Percentiles rank a stretch among this genome's conserved stretches.
Conservation (phyloP, 345 rosid genomes). For the Trapa incisa region DNA sequence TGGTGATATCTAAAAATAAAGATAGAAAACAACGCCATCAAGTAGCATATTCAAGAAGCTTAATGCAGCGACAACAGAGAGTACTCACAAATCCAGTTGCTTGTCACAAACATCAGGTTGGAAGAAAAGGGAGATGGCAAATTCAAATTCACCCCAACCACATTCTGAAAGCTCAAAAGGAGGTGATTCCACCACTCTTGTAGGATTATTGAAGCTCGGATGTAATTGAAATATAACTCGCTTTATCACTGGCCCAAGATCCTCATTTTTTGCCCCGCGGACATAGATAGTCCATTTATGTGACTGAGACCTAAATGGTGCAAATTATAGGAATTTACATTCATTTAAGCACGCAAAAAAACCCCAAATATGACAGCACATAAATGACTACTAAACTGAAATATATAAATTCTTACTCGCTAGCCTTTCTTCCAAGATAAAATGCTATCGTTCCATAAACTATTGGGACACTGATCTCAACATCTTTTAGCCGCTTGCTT, state of each 20-base stretch:
- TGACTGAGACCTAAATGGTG: constrained; percentile 37
- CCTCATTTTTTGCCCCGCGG: constrained; percentile 72
- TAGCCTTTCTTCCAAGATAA: constrained; percentile 64
- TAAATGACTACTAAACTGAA: background rate
- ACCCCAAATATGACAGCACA: background rate
- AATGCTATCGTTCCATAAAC: constrained; percentile 70
- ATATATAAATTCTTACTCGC: constrained; percentile 37
- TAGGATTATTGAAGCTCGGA: constrained; percentile 68
- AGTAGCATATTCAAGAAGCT: constrained; percentile 1
- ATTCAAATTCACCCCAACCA: constrained; percentile 91
- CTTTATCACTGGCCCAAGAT: constrained; percentile 49
- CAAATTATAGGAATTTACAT: background rate
- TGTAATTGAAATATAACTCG: constrained; percentile 63
- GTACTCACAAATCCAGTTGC: constrained; percentile 58
- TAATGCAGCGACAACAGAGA: constrained; percentile 5
- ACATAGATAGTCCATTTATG: constrained; percentile 82
- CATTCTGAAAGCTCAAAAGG: constrained; percentile 70
- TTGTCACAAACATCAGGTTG: constrained; percentile 57
- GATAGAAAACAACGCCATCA: constrained; percentile 4
- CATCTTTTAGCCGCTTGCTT: constrained; percentile 40
- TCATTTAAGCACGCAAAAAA: background rate
- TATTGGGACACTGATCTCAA: constrained; percentile 56
- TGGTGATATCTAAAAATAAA: constrained; percentile 40
- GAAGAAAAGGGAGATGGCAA: constrained; percentile 53
- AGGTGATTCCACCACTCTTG: constrained; percentile 52